Percentiles rank a stretch among this genome's conserved stretches.
These are phyloP conservation scores for Rubia tinctorum DNA, from an alignment of 305 asterid species.

Conservation along the genomic window DNA sequence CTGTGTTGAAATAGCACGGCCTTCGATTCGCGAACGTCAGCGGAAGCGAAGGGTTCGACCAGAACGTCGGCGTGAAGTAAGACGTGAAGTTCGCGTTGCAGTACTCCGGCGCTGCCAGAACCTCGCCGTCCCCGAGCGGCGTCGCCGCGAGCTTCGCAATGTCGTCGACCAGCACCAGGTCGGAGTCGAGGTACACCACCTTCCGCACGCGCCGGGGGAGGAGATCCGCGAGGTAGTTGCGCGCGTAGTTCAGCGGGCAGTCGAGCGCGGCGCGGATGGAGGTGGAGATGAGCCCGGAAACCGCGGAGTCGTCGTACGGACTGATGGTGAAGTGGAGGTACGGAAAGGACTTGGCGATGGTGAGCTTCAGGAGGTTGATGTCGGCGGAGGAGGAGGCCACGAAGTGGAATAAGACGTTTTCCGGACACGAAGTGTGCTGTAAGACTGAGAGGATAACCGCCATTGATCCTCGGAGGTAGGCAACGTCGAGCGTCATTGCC, in stretches of 20 bases:
- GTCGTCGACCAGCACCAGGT: constrained; percentile 82
- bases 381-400: constrained; percentile 38
- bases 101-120: constrained; percentile 89
- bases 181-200: constrained; percentile 84
- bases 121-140: constrained; percentile 40
- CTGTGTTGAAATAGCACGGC: constrained; percentile 88
- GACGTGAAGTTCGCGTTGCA: constrained; percentile 89
- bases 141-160: constrained; percentile 71
- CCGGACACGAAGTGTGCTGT: constrained; percentile 89
- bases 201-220: constrained; percentile 48
- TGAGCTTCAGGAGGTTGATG: constrained; percentile 30
- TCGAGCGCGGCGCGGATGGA: constrained; percentile 87
- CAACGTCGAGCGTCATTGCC: constrained; percentile 80
- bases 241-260: constrained; percentile 87
- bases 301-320: constrained; percentile 59
- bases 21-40: constrained; percentile 58
- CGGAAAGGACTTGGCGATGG: constrained; percentile 54
- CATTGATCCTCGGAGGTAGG: constrained; percentile 82
- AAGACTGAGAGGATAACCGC: constrained; percentile 79
- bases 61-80: constrained; percentile 87
- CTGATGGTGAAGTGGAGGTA: constrained; percentile 55
- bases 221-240: constrained; percentile 76
- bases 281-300: constrained; percentile 69
- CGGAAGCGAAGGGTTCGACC: constrained; percentile 85
- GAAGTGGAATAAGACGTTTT: constrained; percentile 69